Conservation (phyloP, 75 land plant genomes). For the Larix kaempferi region DNA sequence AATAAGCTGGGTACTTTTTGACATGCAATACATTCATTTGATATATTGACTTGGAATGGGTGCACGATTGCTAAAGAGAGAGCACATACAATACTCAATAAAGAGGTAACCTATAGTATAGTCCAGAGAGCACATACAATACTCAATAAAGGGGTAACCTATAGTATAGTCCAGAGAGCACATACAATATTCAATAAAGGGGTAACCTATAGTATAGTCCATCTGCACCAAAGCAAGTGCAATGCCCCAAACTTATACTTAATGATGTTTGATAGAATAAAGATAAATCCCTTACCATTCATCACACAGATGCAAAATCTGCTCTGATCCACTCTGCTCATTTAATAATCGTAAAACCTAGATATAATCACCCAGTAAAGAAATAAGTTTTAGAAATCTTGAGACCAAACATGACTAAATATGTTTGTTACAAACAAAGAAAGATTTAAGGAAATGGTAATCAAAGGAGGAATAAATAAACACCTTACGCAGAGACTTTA, state of each 20-base stretch:
- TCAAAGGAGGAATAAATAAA: no score
- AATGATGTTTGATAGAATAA: neutral
- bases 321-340: constrained; percentile 71
- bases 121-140: no score
- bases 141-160: no score
- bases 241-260: neutral
- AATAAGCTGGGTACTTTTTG: no score
- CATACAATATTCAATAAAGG: no score
- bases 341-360: constrained; percentile 77
- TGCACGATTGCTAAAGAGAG: no score
- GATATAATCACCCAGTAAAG: neutral
- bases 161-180: no score
- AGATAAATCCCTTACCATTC: constrained; percentile 54
- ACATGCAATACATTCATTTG: no score
- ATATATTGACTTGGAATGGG: no score
- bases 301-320: constrained; percentile 55
- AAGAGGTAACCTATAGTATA: no score
- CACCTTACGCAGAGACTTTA: constrained; percentile 27
- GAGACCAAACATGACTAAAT: neutral
- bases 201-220: no score
- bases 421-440: neutral
- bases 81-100: no score
- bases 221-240: neutral
- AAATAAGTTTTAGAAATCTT: neutral
- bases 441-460: neutral